These are phyloP conservation scores for Xylaria sp. DNA, from an alignment of 2,329 filamentous ascomycete species.

Conservation along the genomic window DNA sequence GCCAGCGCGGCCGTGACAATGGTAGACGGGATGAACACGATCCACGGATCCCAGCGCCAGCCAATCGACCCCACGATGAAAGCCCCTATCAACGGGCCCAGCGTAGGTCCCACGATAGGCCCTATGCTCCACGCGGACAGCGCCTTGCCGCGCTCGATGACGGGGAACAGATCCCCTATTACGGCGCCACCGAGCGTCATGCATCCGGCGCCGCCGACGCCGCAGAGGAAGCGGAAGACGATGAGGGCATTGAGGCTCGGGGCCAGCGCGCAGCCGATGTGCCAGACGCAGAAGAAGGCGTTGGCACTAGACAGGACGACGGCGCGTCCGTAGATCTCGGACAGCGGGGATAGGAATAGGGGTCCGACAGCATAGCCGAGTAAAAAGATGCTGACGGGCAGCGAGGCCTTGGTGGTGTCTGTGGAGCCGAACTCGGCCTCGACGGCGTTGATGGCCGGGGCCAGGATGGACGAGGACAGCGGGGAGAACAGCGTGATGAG, in stretches of 20 bases:
- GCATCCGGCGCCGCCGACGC: slow-evolving; percentile 66
- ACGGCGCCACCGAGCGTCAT: slow-evolving; percentile 66
- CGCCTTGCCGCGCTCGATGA: slow-evolving; percentile 59
- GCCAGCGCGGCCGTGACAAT: slow-evolving; percentile 53
- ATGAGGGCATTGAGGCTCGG: slow-evolving; percentile 65
- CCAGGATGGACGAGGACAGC: slow-evolving; percentile 71
- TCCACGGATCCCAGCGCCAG: slow-evolving; percentile 66
- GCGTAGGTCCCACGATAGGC: slow-evolving; percentile 60
- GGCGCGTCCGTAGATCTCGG: slow-evolving; percentile 73
- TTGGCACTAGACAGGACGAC: slow-evolving; percentile 68
- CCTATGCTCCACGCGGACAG: slow-evolving; percentile 62
- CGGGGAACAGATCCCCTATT: slow-evolving; percentile 65
- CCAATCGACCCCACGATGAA: slow-evolving; percentile 62
- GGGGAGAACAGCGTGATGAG: slow-evolving; percentile 74
- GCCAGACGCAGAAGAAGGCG: slow-evolving; percentile 70
- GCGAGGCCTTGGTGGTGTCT: slow-evolving; percentile 58
- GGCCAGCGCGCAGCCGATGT: slow-evolving; percentile 72
- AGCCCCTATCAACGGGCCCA: slow-evolving; percentile 62
- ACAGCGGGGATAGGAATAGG: slow-evolving; percentile 66
- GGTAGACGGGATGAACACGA: slow-evolving; percentile 60
- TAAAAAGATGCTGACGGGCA: slow-evolving; percentile 71
- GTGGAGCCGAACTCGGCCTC: slow-evolving; percentile 59
- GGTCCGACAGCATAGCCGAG: slow-evolving; percentile 70
- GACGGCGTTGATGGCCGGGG: slow-evolving; percentile 59
- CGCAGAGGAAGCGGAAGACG: slow-evolving; percentile 68